These are phyloP conservation scores for Boletellus emodensis DNA, from an alignment of 768 basidiomycete species.

Conservation along the genomic window DNA sequence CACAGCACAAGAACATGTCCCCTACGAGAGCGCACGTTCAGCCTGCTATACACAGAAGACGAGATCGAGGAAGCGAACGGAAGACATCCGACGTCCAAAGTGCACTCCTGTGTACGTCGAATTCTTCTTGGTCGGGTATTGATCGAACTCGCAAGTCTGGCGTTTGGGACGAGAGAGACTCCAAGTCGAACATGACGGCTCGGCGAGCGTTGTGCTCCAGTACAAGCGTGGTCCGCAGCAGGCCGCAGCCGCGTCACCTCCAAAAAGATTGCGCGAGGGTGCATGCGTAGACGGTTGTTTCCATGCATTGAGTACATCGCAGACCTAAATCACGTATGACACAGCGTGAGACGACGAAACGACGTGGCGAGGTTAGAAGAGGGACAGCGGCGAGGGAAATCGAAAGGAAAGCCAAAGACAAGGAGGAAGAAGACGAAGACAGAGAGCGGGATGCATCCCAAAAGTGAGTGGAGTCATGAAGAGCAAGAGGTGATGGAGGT, in stretches of 20 bases:
- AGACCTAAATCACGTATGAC: constrained; percentile 39
- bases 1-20: constrained; percentile 66
- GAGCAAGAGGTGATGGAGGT: constrained; percentile 41
- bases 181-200: constrained; percentile 14
- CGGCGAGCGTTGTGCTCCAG: neutral
- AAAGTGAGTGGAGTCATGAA: constrained; percentile 24
- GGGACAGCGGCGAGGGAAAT: constrained; percentile 30
- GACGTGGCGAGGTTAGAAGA: constrained; percentile 31
- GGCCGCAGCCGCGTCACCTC: constrained; percentile 3
- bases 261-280: neutral
- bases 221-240: constrained; percentile 12
- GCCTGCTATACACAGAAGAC: neutral
- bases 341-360: constrained; percentile 35
- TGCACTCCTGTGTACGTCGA: constrained; percentile 46
- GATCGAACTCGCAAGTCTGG: constrained; percentile 58
- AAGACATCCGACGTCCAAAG: constrained; percentile 60
- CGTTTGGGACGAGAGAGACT: constrained; percentile 40
- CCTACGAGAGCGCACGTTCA: constrained; percentile 36
- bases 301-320: constrained; percentile 37
- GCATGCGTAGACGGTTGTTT: constrained; percentile 24
- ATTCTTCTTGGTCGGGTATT: constrained; percentile 45
- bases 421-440: constrained; percentile 19
- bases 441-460: constrained; percentile 20
- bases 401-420: constrained; percentile 19
- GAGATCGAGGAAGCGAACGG: constrained; percentile 38